Percentiles rank a stretch among this genome's conserved stretches.
Conservation (phyloP, 2,329 filamentous ascomycete species). For the Metarhizium sp. region DNA sequence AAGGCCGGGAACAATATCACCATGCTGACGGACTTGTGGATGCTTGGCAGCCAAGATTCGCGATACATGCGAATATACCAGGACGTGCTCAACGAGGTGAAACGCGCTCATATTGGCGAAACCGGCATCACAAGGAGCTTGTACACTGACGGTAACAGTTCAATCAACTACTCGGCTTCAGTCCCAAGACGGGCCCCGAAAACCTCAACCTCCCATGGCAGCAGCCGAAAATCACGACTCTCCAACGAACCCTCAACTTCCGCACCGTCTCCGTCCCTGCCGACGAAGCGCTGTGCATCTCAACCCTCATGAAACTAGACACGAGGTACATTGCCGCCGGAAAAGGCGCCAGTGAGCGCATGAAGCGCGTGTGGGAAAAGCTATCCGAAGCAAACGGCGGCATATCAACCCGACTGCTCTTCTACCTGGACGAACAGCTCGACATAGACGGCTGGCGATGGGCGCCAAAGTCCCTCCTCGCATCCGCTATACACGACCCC, state of each 20-base stretch:
- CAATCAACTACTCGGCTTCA: conserved; percentile 10
- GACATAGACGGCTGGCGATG: conserved; percentile 16
- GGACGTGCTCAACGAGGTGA: conserved; percentile 11
- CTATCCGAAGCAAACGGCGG: conserved; percentile 9
- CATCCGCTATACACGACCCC: conserved; percentile 9
- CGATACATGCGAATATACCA: conserved; percentile 13
- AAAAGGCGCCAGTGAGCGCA: conserved; percentile 10
- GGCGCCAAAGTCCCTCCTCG: conserved; percentile 15
- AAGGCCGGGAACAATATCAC: conserved; percentile 11
- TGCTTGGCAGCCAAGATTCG: conserved; percentile 6
- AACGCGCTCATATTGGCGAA: neutral
- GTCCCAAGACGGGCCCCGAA: conserved; percentile 3
- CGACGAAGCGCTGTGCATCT: conserved; percentile 21
- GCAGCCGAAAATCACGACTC: conserved; percentile 5
- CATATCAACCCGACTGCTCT: conserved; percentile 13
- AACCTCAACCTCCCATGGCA: conserved; percentile 1
- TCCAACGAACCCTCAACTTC: conserved; percentile 17
- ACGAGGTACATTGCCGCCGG: conserved; percentile 8
- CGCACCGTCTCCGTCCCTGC: conserved; percentile 19
- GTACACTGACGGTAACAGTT: conserved; percentile 6
- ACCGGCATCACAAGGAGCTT: neutral
- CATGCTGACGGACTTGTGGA: conserved; percentile 8
- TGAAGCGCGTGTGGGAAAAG: conserved; percentile 16
- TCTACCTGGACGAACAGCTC: conserved; percentile 14
- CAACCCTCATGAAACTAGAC: conserved; percentile 17